Conservation (phyloP, 495 filamentous ascomycete genomes). For the Aspergillus cavernicola region DNA sequence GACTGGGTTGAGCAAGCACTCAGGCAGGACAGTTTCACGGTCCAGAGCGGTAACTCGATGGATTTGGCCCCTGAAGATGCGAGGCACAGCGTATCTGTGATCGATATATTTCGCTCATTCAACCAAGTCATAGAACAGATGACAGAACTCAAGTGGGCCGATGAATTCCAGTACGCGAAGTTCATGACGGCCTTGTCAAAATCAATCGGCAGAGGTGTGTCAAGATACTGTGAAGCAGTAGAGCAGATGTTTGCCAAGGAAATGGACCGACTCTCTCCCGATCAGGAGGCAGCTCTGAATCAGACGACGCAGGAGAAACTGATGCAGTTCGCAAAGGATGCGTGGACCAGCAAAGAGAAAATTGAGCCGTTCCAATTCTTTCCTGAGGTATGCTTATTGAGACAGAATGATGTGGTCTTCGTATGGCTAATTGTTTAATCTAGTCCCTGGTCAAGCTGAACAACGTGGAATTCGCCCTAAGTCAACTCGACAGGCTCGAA, state of each 20-base stretch:
- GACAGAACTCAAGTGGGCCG: conserved; percentile 81
- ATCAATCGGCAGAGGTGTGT: conserved; percentile 75
- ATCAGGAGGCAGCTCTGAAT: conserved; percentile 72
- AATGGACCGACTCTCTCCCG: conserved; percentile 85
- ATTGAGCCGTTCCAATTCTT: conserved; percentile 98
- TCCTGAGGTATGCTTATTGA: conserved; percentile 61
- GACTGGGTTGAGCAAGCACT: conserved; percentile 87
- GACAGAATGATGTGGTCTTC: not conserved
- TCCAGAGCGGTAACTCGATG: conserved; percentile 56
- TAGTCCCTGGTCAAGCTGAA: conserved; percentile 97
- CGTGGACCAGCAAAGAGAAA: conserved; percentile 90
- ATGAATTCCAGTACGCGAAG: conserved; percentile 87
- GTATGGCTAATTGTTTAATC: conserved; percentile 12
- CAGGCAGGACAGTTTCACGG: conserved; percentile 78
- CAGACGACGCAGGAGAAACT: conserved; percentile 89
- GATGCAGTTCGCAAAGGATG: conserved; percentile 88
- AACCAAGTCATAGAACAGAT: conserved; percentile 86
- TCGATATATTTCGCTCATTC: conserved; percentile 92
- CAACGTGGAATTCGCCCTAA: conserved; percentile 90
- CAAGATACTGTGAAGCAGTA: conserved; percentile 86
- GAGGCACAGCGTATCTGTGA: conserved; percentile 86
- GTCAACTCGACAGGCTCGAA: conserved; percentile 86
- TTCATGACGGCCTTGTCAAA: conserved; percentile 97
- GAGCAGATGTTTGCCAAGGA: conserved; percentile 85
- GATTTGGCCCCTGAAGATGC: conserved; percentile 71